Conservation (phyloP, 192 early-diverging fungal genomes). For the Coemansia asiatica region DNA sequence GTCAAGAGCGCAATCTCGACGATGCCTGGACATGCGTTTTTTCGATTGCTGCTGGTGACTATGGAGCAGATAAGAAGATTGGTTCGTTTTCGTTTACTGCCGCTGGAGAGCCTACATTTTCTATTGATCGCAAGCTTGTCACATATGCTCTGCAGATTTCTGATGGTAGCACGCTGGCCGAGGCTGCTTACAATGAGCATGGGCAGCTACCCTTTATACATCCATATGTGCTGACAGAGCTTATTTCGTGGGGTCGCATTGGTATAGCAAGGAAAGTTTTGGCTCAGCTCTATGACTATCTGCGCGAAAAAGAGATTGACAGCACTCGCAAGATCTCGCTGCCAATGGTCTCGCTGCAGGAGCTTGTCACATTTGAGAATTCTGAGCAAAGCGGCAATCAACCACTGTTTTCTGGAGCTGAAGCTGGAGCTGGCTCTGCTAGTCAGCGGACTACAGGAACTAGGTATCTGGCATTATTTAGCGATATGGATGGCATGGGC, state of each 20-base stretch:
- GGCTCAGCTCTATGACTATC: conserved; percentile 42
- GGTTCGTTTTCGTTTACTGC: conserved; percentile 56
- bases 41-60: conserved; percentile 32
- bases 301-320: conserved; percentile 37
- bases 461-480: conserved; percentile 36
- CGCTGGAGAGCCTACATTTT: conserved; percentile 49
- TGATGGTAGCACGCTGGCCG: conserved; percentile 19
- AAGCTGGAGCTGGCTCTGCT: not conserved
- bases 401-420: not conserved
- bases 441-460: not conserved
- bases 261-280: conserved; percentile 35
- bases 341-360: conserved; percentile 31
- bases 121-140: conserved; percentile 37
- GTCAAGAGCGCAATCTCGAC: conserved; percentile 51
- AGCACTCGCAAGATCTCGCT: conserved; percentile 16
- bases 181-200: conserved; percentile 46
- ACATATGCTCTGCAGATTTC: conserved; percentile 21
- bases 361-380: conserved; percentile 17
- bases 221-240: conserved; percentile 46
- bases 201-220: conserved; percentile 51
- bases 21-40: conserved; percentile 36
- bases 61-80: conserved; percentile 33
- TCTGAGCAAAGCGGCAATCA: not conserved
- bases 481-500: not conserved
- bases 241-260: conserved; percentile 53